These are phyloP conservation scores for Purpureocillium lavendulum DNA, from an alignment of 2,329 filamentous ascomycete genomes.

Conservation along the genomic window DNA sequence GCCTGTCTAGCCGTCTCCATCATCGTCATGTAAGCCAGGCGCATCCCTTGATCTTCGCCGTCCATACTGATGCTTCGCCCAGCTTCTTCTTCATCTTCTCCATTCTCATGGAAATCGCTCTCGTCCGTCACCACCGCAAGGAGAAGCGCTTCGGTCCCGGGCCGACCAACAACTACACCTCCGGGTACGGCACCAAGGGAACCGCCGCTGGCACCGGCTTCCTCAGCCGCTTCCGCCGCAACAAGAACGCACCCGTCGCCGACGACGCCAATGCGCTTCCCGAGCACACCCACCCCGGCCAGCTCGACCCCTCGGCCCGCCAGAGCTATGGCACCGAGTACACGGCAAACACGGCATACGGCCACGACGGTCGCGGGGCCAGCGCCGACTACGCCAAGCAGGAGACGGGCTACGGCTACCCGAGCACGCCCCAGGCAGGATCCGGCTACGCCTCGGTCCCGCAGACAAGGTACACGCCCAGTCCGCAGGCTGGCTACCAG, in stretches of 20 bases:
- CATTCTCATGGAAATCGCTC: constrained; percentile 57
- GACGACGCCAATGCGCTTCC: constrained; percentile 25
- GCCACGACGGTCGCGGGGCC: constrained; percentile 16
- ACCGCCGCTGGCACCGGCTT: constrained; percentile 16
- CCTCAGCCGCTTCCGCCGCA: constrained; percentile 24
- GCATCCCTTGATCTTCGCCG: too few species aligned
- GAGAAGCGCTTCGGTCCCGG: constrained; percentile 61
- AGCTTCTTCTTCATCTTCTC: constrained; percentile 71
- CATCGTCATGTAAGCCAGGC: constrained; percentile 57
- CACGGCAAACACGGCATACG: constrained; percentile 22
- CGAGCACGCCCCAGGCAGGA: not conserved
- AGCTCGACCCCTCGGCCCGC: constrained; percentile 27
- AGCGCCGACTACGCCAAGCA: constrained; percentile 17
- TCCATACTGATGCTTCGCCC: too few species aligned
- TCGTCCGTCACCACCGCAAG: constrained; percentile 63
- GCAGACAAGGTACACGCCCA: too few species aligned
- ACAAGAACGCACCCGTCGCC: constrained; percentile 6
- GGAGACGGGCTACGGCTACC: constrained; percentile 17
- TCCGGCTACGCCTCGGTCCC: not conserved
- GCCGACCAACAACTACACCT: constrained; percentile 49
- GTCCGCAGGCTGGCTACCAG: not conserved
- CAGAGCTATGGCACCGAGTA: constrained; percentile 33
- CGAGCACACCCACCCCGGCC: constrained; percentile 28
- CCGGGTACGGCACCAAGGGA: constrained; percentile 28
- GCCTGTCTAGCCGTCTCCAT: constrained; percentile 72